phyloP scores from a whole-genome alignment of 768 basidiomycete species.

The Russula sp. region DNA sequence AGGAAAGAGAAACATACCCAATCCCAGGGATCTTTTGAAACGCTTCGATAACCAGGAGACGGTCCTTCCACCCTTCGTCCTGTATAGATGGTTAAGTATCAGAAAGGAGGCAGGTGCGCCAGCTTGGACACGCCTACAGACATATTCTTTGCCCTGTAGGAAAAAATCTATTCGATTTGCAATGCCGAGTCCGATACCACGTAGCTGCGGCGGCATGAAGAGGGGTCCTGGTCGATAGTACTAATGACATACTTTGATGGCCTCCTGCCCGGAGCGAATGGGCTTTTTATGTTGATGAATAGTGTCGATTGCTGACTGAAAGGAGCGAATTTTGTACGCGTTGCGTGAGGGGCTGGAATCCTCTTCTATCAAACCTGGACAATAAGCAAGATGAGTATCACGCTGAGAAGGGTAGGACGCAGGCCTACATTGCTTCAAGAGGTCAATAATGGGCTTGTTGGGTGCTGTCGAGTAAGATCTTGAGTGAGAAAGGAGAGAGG shows the following conservation, averaged over 20 bases:
- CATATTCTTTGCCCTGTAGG: conserved; percentile 28
- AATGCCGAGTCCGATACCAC: conserved; percentile 30
- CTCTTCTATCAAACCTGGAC: conserved; percentile 28
- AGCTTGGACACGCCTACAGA: conserved; percentile 24
- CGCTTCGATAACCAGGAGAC: conserved; percentile 34
- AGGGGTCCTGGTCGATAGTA: background rate
- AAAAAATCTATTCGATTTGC: conserved; percentile 30
- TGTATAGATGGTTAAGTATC: conserved; percentile 14
- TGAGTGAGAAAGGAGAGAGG: background rate
- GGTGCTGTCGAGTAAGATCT: conserved; percentile 21
- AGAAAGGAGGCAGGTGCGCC: background rate
- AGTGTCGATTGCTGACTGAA: conserved; percentile 23
- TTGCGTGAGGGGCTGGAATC: conserved; percentile 23
- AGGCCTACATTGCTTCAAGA: conserved; percentile 45
- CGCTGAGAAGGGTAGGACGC: background rate
- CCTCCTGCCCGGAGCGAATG: conserved; percentile 26
- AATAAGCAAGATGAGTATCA: background rate
- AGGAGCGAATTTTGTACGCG: conserved; percentile 31
- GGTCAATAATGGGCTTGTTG: conserved; percentile 42
- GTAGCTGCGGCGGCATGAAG: conserved; percentile 15
- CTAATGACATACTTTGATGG: conserved; percentile 22
- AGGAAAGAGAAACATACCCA: conserved; percentile 42
- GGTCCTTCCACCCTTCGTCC: conserved; percentile 30
- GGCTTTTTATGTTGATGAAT: conserved; percentile 17
- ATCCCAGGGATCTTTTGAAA: conserved; percentile 46